A percentile compares a stretch with the other conserved stretches of the same genome.
These are phyloP conservation scores for Aspergillus melleus DNA, from an alignment of 2,329 filamentous ascomycete genomes.

Conservation along the genomic window DNA sequence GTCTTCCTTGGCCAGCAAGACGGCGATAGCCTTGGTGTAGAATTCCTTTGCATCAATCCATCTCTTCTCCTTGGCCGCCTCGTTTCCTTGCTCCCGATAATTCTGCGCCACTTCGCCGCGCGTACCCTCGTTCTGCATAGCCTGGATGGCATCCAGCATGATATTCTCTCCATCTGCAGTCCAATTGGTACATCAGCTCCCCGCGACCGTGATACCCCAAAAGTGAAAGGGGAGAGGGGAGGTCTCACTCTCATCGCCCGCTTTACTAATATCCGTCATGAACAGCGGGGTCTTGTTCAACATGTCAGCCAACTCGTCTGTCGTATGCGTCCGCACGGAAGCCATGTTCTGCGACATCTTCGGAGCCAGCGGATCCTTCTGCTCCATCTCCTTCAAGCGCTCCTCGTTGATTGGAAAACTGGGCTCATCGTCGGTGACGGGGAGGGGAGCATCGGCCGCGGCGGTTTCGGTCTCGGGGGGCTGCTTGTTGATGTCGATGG, in stretches of 20 bases:
- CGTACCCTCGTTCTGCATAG: conserved; percentile 89
- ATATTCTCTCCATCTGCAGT: conserved; percentile 67
- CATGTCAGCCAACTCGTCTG: conserved; percentile 62
- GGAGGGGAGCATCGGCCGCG: conserved; percentile 15
- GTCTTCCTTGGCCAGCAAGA: conserved; percentile 65
- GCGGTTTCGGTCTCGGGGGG: conserved; percentile 13
- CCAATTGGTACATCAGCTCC: neutral
- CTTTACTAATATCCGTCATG: conserved; percentile 82
- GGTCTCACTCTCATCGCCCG: conserved; percentile 53
- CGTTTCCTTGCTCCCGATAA: conserved; percentile 92
- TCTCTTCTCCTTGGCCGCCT: conserved; percentile 70
- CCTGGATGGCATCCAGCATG: conserved; percentile 81
- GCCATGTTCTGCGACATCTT: conserved; percentile 61
- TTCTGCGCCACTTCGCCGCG: conserved; percentile 76
- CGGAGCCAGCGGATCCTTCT: conserved; percentile 36
- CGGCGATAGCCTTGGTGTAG: conserved; percentile 80
- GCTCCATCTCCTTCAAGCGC: conserved; percentile 29
- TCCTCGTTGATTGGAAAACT: conserved; percentile 43
- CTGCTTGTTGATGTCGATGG: conserved; percentile 42
- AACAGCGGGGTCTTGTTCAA: conserved; percentile 80
- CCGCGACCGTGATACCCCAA: neutral
- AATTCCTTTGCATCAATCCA: conserved; percentile 88
- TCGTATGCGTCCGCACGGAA: conserved; percentile 55
- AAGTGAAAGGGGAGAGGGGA: neutral
- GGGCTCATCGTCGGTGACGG: conserved; percentile 30